Base-by-base conservation (phyloP, 73 alveolate genomes). In the Symbiodinium pilosum region DNA sequence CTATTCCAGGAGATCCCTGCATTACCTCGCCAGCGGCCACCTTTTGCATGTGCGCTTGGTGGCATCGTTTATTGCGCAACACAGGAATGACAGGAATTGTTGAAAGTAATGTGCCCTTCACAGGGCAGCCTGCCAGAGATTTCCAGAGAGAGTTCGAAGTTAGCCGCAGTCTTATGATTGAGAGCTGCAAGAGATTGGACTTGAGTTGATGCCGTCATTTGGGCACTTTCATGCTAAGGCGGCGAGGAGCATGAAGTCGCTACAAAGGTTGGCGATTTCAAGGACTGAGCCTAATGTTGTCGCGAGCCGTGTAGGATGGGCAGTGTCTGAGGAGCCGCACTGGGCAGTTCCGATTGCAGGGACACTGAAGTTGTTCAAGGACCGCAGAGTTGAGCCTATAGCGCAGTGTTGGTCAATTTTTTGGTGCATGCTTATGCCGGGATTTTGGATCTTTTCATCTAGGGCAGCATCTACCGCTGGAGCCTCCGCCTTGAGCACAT, bases 401-500 rank as follows among this genome's bases (percentile, higher is more conserved):
- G n/a, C n/a, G n/a, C n/a, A n/a, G n/a, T n/a, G n/a, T n/a, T n/a
- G n/a, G n/a, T n/a, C 38, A 18, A 86, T 44, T 20, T 28, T 56
- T 38, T 36, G 89, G 20, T 36, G 59, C 54, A 20, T 32, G 56
- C 20, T n/a, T n/a, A n/a, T n/a, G n/a, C n/a, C n/a, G 54, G 7
- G n/a, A 26, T 2, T 8, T 83, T 30, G 40, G n/a, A 36, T 14
- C 54, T 20, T 38, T 4, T 34, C 54, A 32, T 6, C 42, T 18
- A 89, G 97, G 97, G 97, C 7, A 68, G 97, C 41, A 91, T 91
- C 43, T 91, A 91, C 84, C 97, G 97, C 88, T 91, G 97, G 97
- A 91, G 77, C 47, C 68, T 91, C 26, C 97, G 97, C 28, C 41
- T 91, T 87, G 97, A 91, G 81, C 97, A 42, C 36, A 91, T 91